phyloP scores from a whole-genome alignment of 257 asterid species.

The Lycium barbarum region DNA sequence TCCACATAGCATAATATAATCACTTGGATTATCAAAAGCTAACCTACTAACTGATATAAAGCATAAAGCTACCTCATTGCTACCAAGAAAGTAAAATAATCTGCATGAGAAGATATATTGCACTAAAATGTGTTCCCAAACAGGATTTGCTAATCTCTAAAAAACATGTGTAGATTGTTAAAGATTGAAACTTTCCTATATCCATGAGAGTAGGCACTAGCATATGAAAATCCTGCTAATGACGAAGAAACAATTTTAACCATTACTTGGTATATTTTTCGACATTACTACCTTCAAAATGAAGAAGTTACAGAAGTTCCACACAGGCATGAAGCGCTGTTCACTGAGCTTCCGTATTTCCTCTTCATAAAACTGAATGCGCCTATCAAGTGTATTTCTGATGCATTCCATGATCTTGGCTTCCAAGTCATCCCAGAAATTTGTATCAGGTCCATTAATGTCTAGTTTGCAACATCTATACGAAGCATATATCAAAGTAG shows the following conservation, averaged over 20 bases:
- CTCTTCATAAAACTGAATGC: slow-evolving; percentile 96
- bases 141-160: neutral
- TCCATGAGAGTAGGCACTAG: neutral
- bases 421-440: slow-evolving; percentile 94
- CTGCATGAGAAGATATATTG: neutral
- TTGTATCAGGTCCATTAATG: slow-evolving; percentile 82
- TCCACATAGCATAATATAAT: slow-evolving; percentile 18
- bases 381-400: slow-evolving; percentile 88
- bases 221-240: neutral
- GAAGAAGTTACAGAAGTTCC: slow-evolving; percentile 98
- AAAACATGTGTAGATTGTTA: neutral
- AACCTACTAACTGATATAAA: neutral
- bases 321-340: slow-evolving; percentile 91
- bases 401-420: slow-evolving; percentile 85
- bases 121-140: neutral
- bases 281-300: slow-evolving; percentile 69
- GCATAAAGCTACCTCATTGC: neutral
- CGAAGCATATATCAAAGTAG: slow-evolving; percentile 39
- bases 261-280: neutral
- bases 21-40: slow-evolving; percentile 6
- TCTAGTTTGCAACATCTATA: slow-evolving; percentile 96
- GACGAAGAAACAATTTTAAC: neutral
- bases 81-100: neutral
- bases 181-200: neutral
- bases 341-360: slow-evolving; percentile 99